phyloP scores from a whole-genome alignment of 768 basidiomycete species.

The Russula sp. region DNA sequence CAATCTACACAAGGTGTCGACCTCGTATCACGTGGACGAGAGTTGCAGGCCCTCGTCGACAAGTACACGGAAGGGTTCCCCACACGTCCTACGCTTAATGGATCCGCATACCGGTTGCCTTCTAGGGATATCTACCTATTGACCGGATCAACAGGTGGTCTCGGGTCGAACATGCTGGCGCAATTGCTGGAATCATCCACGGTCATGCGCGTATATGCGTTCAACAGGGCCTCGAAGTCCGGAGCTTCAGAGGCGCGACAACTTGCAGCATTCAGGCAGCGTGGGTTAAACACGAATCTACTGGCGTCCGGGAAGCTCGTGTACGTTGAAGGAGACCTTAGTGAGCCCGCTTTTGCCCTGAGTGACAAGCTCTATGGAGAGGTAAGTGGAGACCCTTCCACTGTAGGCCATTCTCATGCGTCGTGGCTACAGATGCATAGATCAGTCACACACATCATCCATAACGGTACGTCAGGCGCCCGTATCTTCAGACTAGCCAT shows the following conservation, averaged over 20 bases:
- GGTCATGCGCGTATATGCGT: constrained; percentile 25
- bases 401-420: neutral
- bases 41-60: constrained; percentile 24
- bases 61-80: constrained; percentile 27
- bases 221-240: constrained; percentile 23
- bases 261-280: constrained; percentile 15
- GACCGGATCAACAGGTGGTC: constrained; percentile 27
- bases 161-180: constrained; percentile 26
- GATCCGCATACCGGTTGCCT: neutral
- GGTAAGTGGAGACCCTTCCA: neutral
- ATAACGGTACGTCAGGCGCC: constrained; percentile 20
- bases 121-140: constrained; percentile 21
- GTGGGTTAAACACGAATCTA: constrained; percentile 22
- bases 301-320: constrained; percentile 24
- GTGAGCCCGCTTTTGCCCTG: constrained; percentile 13
- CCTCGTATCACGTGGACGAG: constrained; percentile 11
- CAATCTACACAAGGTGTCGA: neutral
- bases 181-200: constrained; percentile 15
- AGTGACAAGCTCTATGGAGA: constrained; percentile 17
- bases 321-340: constrained; percentile 26
- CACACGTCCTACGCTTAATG: neutral
- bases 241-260: constrained; percentile 20
- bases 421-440: constrained; percentile 4
- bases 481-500: neutral
- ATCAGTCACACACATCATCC: constrained; percentile 25